Evolutionary conservation across 495 filamentous ascomycete species (phyloP), one percentile per base, ranked within the genome.

Genomic region (Ramalina intermedia): DNA sequence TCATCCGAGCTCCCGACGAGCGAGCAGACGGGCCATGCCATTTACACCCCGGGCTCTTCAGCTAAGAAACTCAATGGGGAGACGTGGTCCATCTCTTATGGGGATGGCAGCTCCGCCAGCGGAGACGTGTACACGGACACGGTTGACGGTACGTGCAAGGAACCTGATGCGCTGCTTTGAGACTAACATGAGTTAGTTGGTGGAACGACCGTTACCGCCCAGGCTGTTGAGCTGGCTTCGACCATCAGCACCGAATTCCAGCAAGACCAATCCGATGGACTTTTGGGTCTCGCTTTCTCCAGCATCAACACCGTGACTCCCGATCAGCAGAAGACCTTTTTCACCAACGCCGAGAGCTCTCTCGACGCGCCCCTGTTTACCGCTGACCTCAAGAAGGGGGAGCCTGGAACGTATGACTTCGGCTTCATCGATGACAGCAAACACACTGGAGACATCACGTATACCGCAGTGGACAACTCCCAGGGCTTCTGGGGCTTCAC

Each of bases 401-500:
- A 62, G 29, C 67, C 70, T 2, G 84, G 86, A 42, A 73, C 75
- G 50, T 94, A 88, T 61, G 82, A 86, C 52, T 91, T 91, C 63
- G 87, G 87, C 33, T 65, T 55, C 49, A 79, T 89, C 56, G 84
- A 89, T 61, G 58, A 58, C 1, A 65, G 53, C 57, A 80, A 85
- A 61, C 87, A 82, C 64, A 68, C 61, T 0, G 84, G 85, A 18
- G 52, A 65, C 2, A 69, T 90, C 60, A 68, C 69, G 17, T 89
- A 81, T 59, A 68, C 83, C 54, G 68, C 66, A 26, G 73, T 88
- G 47, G 75, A 87, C 58, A 67, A 67, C 13, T 68, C 71, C 2
- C 65, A 70, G 14, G 86, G 87, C 17, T 90, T 83, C 73, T 91
- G 86, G 86, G 66, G 83, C 58, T 82, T 87, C 55, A 61, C 73